Base-by-base conservation (phyloP, 2,329 filamentous ascomycete genomes). In the Tolypocladium capitatum region DNA sequence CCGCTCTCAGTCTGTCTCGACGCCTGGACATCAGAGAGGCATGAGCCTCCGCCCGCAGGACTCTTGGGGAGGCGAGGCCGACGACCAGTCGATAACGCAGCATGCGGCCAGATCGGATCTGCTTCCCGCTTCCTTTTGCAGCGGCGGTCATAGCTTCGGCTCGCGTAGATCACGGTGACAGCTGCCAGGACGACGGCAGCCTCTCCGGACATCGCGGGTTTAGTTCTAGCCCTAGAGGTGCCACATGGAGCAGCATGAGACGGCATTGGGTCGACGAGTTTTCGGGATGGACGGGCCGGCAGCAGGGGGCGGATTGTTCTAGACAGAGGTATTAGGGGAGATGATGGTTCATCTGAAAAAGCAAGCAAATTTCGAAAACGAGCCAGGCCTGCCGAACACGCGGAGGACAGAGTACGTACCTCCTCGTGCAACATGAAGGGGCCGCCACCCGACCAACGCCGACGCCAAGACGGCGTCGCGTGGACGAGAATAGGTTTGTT, bases 301-400 rank as follows among this genome's bases (percentile, higher is more conserved):
- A 34, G 47, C 35, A 47, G 28, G 47, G 45, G 38, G 47, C 32
- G 16, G 41, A 42, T 16, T 18, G 45, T 21, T 40, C 35, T 8
- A 50, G 31, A 20, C 34, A 44, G 16, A 51, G 14, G 48, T 41
- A n/a, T n/a, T n/a, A 42, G 50, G 48, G 50, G 48, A 47, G 43
- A 45, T 45, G 43, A 45, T 45, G 31, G 43, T 45, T 42, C 38
- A 42, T 16, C 14, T 30, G 24, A 42, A 42, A 42, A 42, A 42
- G 38, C 38, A 42, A 41, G 24, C 21, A 36, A 18, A 38, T 7
- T 6, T 7, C 18, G 13, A 16, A n/a, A 16, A 7, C 2, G 4
- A 13, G 21, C 21, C 36, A 10, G 14, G 24, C 4, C 36, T 40
- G 36, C 36, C 27, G 38, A 13, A 30, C 16, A 18, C 7, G 38